phyloP scores from a whole-genome alignment of 2,329 filamentous ascomycete species.

The Escovopsis sp. region DNA sequence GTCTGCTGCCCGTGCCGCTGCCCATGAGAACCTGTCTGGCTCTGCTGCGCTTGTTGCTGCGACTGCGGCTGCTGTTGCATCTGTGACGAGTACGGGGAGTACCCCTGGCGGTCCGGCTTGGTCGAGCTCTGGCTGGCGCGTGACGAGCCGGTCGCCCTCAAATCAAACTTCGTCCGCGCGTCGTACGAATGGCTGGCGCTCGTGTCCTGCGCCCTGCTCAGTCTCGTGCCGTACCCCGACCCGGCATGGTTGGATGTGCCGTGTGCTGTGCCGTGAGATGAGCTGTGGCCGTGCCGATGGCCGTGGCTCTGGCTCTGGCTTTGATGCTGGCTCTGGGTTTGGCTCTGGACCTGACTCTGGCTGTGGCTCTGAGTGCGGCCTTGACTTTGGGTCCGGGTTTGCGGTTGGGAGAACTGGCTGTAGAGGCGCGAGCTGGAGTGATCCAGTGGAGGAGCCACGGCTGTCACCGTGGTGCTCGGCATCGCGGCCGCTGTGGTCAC shows the following conservation, averaged over 20 bases:
- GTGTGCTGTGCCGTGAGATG: background rate
- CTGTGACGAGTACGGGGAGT: slow-evolving; percentile 2
- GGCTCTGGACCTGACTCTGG: too few relatives aligned
- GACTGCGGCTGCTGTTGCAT: slow-evolving; percentile 3
- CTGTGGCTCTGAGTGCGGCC: background rate
- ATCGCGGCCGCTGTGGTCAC: slow-evolving; percentile 7
- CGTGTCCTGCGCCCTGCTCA: background rate
- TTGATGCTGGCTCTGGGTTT: too few relatives aligned
- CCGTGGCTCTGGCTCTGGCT: too few relatives aligned
- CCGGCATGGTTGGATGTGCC: background rate
- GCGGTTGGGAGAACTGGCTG: background rate
- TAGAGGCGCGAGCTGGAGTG: slow-evolving; percentile 3
- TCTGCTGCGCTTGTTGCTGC: slow-evolving; percentile 8
- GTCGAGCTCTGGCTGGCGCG: background rate
- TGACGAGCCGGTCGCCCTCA: slow-evolving; percentile 1
- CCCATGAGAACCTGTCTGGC: slow-evolving; percentile 3
- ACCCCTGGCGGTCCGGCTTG: slow-evolving; percentile 1
- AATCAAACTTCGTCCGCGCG: slow-evolving; percentile 1
- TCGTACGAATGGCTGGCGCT: background rate
- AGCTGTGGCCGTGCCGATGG: too few relatives aligned
- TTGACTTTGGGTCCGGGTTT: background rate
- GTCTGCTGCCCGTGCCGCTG: slow-evolving; percentile 4
- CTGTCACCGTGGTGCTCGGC: background rate
- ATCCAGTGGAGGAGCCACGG: slow-evolving; percentile 1
- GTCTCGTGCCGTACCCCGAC: slow-evolving; percentile 1